A percentile compares a stretch with the other conserved stretches of the same genome.
Evolutionary conservation across 2,329 filamentous ascomycete species (phyloP).

Genomic region (Verticillium klebahnii): DNA sequence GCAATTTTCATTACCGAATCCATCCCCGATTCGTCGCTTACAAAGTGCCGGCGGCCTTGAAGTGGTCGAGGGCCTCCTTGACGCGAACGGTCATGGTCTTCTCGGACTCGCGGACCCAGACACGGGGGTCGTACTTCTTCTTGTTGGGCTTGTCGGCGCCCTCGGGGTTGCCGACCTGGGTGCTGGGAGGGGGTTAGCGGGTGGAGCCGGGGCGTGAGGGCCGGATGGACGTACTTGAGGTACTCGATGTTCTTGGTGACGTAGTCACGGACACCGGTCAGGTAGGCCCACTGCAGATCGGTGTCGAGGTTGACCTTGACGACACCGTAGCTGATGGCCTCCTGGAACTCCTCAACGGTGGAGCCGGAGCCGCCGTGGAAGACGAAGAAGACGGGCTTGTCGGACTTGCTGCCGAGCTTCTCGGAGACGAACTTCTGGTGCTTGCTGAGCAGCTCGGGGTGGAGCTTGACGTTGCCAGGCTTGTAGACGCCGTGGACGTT

Average conservation of each 20-base stretch:
- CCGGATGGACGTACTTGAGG: constrained; percentile 36
- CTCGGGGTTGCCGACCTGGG: constrained; percentile 89
- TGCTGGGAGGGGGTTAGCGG: constrained; percentile 32
- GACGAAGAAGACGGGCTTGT: constrained; percentile 97
- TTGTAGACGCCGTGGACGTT: constrained; percentile 99
- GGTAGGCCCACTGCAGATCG: constrained; percentile 94
- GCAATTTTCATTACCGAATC: not conserved
- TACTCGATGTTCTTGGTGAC: constrained; percentile 94
- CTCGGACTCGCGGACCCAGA: constrained; percentile 96
- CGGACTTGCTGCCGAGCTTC: constrained; percentile 63
- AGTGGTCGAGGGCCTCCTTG: constrained; percentile 78
- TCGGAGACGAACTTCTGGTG: constrained; percentile 90
- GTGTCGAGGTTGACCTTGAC: constrained; percentile 99
- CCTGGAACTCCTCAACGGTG: constrained; percentile 81
- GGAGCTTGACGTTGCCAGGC: constrained; percentile 90
- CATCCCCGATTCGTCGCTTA: constrained; percentile 38
- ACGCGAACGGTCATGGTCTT: constrained; percentile 90
- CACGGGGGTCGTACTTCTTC: constrained; percentile 82
- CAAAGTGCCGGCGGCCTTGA: constrained; percentile 77
- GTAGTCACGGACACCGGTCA: constrained; percentile 90
- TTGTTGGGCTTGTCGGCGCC: constrained; percentile 98
- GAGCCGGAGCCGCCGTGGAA: constrained; percentile 98
- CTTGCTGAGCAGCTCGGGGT: constrained; percentile 93
- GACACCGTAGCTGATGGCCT: constrained; percentile 88
- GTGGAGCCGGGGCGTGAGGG: not conserved